These are phyloP conservation scores for Apiotrichum sp. DNA, from an alignment of 1,284 basidiomycete genomes.

Conservation along the genomic window DNA sequence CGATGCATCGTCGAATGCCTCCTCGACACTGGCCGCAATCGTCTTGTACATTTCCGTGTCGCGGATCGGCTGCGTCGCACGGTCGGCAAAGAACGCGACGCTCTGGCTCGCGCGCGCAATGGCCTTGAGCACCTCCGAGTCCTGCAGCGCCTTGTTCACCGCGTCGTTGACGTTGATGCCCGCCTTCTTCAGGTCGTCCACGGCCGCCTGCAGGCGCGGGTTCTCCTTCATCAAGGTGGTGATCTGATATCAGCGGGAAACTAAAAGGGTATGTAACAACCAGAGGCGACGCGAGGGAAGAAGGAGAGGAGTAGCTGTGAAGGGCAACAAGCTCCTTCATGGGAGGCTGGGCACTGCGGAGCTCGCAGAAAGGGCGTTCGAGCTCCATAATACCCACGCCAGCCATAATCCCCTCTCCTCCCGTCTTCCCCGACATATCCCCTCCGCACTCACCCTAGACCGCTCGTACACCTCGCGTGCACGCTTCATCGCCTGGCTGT, in stretches of 20 bases:
- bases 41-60: constrained; percentile 94
- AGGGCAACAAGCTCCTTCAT: too few relatives aligned
- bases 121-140: constrained; percentile 74
- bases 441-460: constrained; percentile 62
- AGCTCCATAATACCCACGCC: too few relatives aligned
- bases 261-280: too few relatives aligned
- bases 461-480: constrained; percentile 87
- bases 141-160: constrained; percentile 83
- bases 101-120: constrained; percentile 73
- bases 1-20: constrained; percentile 83
- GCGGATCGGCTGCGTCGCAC: constrained; percentile 84
- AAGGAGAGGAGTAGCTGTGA: not conserved
- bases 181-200: constrained; percentile 78
- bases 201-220: constrained; percentile 80
- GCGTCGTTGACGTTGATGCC: constrained; percentile 93
- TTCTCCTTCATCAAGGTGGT: constrained; percentile 96
- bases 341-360: too few relatives aligned
- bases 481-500: constrained; percentile 91
- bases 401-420: not conserved
- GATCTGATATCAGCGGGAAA: constrained; percentile 53
- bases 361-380: too few relatives aligned
- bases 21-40: constrained; percentile 78
- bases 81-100: constrained; percentile 64
- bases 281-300: not conserved
- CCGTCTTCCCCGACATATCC: not conserved